phyloP scores from a whole-genome alignment of 2,329 filamentous ascomycete species.

The Bisporella sp. region DNA sequence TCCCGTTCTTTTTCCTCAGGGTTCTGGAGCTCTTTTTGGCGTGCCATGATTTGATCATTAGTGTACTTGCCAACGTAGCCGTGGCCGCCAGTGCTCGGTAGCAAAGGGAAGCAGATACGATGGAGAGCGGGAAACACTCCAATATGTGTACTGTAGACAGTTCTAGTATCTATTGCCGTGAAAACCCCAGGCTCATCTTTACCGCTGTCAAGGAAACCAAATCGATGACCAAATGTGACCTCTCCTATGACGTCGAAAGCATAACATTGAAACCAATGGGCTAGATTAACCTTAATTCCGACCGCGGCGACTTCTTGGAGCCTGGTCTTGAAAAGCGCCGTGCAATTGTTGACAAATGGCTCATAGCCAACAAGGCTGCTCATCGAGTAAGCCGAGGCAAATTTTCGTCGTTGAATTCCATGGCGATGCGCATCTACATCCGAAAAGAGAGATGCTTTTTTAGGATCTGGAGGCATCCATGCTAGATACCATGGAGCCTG shows the following conservation, averaged over 20 bases:
- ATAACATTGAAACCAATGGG: conserved; percentile 39
- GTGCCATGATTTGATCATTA: conserved; percentile 11
- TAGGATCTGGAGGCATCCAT: conserved; percentile 17
- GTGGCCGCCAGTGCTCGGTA: conserved; percentile 15
- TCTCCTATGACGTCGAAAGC: conserved; percentile 45
- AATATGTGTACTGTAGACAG: conserved; percentile 32
- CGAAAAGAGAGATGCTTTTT: conserved; percentile 24
- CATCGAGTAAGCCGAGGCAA: conserved; percentile 40
- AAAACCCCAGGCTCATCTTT: conserved; percentile 39
- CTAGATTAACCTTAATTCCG: conserved; percentile 30
- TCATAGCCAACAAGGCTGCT: conserved; percentile 41
- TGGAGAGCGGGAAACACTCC: conserved; percentile 38
- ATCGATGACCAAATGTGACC: conserved; percentile 35
- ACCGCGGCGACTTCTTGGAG: conserved; percentile 31
- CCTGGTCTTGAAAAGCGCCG: conserved; percentile 32
- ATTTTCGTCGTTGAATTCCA: conserved; percentile 31
- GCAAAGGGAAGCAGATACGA: conserved; percentile 24
- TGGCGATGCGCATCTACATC: conserved; percentile 31
- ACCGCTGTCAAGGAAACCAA: conserved; percentile 40
- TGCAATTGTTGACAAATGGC: conserved; percentile 40
- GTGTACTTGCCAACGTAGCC: conserved; percentile 15
- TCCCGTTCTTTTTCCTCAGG: conserved; percentile 6
- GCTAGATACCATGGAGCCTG: conserved; percentile 23
- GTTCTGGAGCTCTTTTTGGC: conserved; percentile 11
- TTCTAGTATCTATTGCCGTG: conserved; percentile 28